Base-by-base conservation (phyloP, 1,284 basidiomycete species). In the Xerocomus cyaneibrunnescens region DNA sequence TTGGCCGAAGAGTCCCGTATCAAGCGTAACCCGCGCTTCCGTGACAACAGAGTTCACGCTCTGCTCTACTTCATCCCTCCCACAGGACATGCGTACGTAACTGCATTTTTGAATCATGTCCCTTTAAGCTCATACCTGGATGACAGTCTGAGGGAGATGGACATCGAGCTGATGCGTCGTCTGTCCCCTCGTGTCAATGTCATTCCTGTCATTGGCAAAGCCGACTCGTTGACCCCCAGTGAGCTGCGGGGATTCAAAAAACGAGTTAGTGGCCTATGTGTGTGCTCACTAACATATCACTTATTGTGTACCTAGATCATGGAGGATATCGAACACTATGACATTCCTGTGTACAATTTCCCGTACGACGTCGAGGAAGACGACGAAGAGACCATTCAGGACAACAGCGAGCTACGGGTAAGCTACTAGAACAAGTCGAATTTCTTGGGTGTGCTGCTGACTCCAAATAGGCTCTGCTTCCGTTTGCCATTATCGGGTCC, bases 291-390 rank as follows among this genome's bases (percentile, higher is more conserved):
- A n/a, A 19, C 6, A 1, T 22, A 32, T 41, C 1, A 30, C 53
- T 65, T 10, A 68, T 23, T 1, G 0, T 39, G 17, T 38, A 21
- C 31, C 22, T 61, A 95, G 92, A 87, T 99, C 67, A 98, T 98
- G 94, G 95, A 99, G 74, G 96, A 99, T 70, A 98, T 99, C 61
- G 96, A 98, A 68, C 84, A 98, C 77, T 98, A 99, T 69, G 88
- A 90, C 60, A 99, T 99, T 62, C 96, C 97, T 7, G 90, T 99
- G 40, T 99, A 99, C 81, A 99, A 99, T 78, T 99, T 99, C 83
- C 97, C 97, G 0, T 99, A 97, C 72, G 97, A 99, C 63, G 88
- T 94, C 21, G 97, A 99, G 72, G 97, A 99, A 74, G 93, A 99
- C 66, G 97, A 99, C 69, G 95, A 98, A 68, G 97, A 99, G 66